These are phyloP conservation scores for Thelephora terrestris DNA, from an alignment of 1,284 basidiomycete species.

Conservation along the genomic window DNA sequence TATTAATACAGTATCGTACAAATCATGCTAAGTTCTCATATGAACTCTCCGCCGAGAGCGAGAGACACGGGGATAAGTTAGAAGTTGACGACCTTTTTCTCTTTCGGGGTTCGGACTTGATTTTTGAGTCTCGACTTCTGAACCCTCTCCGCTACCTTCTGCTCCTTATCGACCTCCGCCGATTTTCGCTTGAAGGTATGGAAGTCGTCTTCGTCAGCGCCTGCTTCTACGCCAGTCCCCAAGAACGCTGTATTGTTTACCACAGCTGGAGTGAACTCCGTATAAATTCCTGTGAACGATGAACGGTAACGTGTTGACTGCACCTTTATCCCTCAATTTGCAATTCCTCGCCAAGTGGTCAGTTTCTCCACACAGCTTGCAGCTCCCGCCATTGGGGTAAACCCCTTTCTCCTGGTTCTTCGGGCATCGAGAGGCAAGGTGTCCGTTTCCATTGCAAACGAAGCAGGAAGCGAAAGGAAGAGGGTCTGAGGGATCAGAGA, in stretches of 20 bases:
- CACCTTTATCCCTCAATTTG: slow-evolving; percentile 50
- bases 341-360: slow-evolving; percentile 85
- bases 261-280: slow-evolving; percentile 16
- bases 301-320: slow-evolving; percentile 8
- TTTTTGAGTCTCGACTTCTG: slow-evolving; percentile 34
- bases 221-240: slow-evolving; percentile 45
- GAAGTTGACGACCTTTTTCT: slow-evolving; percentile 52
- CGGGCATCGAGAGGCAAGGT: slow-evolving; percentile 76
- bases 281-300: slow-evolving; percentile 1
- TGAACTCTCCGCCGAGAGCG: background rate
- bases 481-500: slow-evolving; percentile 48
- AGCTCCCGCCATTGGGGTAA: slow-evolving; percentile 86
- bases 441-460: slow-evolving; percentile 75
- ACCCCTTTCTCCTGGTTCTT: slow-evolving; percentile 74
- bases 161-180: slow-evolving; percentile 49
- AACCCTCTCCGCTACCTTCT: slow-evolving; percentile 36
- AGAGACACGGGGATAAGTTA: slow-evolving; percentile 18
- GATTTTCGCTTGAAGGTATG: slow-evolving; percentile 64
- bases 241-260: slow-evolving; percentile 29
- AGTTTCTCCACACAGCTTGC: slow-evolving; percentile 81
- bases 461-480: slow-evolving; percentile 90
- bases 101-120: slow-evolving; percentile 19
- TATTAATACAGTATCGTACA: too few species aligned
- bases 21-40: too few species aligned
- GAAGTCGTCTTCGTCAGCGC: slow-evolving; percentile 92